Conservation (phyloP, 1,139 yeast species). For the Zygoascus sp. region DNA sequence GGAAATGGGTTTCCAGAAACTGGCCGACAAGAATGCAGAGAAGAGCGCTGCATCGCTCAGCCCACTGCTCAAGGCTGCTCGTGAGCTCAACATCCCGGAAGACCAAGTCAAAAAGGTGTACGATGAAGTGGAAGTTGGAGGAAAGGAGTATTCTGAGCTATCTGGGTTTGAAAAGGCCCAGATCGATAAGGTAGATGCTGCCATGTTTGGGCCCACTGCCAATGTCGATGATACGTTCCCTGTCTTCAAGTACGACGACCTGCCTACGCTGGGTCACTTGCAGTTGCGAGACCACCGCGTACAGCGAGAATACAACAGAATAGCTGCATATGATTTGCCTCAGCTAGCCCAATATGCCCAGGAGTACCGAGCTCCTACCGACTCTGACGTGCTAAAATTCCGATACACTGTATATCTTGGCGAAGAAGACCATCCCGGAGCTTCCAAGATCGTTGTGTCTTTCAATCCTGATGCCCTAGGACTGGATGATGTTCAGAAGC, state of each 20-base stretch:
- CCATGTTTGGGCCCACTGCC: constrained; percentile 23
- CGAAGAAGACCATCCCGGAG: constrained; percentile 61
- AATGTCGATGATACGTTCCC: constrained; percentile 34
- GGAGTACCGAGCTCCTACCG: constrained; percentile 35
- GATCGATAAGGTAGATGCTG: constrained; percentile 21
- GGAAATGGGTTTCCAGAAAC: constrained; percentile 32
- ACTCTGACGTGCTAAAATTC: constrained; percentile 53
- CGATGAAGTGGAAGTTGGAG: constrained; percentile 26
- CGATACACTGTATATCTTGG: constrained; percentile 71
- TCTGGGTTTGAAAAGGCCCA: constrained; percentile 21
- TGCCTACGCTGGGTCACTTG: constrained; percentile 57
- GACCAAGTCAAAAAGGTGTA: constrained; percentile 30
- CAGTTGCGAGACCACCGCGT: constrained; percentile 56
- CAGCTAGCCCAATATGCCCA: constrained; percentile 41
- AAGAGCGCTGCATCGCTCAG: constrained; percentile 31
- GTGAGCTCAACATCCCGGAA: constrained; percentile 31
- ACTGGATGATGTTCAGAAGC: constrained; percentile 51
- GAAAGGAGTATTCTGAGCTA: constrained; percentile 18
- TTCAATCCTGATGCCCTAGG: constrained; percentile 51
- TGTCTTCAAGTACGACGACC: constrained; percentile 50
- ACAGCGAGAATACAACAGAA: constrained; percentile 62
- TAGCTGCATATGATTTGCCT: constrained; percentile 92
- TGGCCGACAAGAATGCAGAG: constrained; percentile 28
- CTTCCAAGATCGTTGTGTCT: constrained; percentile 61
- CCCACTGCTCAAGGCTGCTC: constrained; percentile 32